phyloP scores from a whole-genome alignment of 2,329 filamentous ascomycete species.

The Botrytis tulipae region DNA sequence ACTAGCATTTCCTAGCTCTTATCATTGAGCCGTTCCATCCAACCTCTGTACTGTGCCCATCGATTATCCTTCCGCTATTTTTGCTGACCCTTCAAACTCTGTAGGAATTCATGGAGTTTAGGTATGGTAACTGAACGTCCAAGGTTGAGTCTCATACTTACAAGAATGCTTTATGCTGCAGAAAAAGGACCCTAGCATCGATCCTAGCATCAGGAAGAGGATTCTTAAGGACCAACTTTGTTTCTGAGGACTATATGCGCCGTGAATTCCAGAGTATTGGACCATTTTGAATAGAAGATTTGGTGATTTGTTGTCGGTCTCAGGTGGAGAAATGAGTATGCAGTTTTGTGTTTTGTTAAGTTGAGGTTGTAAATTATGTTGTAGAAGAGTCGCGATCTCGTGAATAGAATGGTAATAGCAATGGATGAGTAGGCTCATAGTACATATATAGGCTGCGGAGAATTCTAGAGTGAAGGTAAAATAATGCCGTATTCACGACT shows the following conservation, averaged over 20 bases:
- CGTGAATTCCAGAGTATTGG: background rate
- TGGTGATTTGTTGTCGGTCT: background rate
- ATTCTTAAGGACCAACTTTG: background rate
- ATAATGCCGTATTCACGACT: background rate
- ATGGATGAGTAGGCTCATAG: background rate
- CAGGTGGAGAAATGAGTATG: background rate
- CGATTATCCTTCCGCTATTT: background rate
- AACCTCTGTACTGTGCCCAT: too few relatives aligned
- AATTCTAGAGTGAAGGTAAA: fast-evolving
- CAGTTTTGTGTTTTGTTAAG: background rate
- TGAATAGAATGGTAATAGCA: background rate
- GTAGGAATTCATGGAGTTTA: background rate
- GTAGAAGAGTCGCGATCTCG: background rate
- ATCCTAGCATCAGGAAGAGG: background rate
- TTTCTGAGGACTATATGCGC: background rate
- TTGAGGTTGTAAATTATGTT: background rate
- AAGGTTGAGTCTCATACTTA: background rate
- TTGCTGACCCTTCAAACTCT: background rate
- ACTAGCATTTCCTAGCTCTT: background rate
- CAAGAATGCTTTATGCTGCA: background rate
- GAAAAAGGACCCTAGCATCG: background rate
- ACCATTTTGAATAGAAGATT: background rate
- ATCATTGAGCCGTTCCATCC: background rate
- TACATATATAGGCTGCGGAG: background rate
- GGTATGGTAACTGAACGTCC: background rate